These are phyloP conservation scores for Clarireedia paspali DNA, from an alignment of 2,329 filamentous ascomycete species.

Conservation along the genomic window DNA sequence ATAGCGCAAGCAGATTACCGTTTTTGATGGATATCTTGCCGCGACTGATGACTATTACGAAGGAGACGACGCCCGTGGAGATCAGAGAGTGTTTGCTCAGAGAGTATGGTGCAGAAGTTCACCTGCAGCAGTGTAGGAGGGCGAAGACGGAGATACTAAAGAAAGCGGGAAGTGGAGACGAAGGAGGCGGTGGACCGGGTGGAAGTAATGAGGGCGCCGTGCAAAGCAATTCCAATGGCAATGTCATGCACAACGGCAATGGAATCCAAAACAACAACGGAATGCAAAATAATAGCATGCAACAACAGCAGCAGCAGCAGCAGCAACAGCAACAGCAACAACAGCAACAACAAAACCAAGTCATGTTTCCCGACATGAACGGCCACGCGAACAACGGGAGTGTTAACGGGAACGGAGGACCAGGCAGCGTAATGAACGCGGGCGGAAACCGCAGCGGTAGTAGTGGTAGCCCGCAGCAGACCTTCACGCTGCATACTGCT, in stretches of 20 bases:
- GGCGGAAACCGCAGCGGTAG: background rate
- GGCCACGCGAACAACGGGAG: background rate
- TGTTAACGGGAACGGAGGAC: background rate
- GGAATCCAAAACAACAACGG: background rate
- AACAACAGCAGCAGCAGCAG: background rate
- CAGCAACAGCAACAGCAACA: background rate
- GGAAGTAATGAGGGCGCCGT: constrained; percentile 15
- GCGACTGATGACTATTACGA: constrained; percentile 48
- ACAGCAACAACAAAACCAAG: background rate
- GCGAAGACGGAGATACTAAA: constrained; percentile 30
- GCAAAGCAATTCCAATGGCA: background rate
- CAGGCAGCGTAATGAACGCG: background rate
- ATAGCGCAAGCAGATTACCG: constrained; percentile 32
- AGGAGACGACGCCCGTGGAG: constrained; percentile 51
- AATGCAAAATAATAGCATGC: background rate
- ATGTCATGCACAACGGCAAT: background rate
- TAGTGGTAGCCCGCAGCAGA: constrained; percentile 9
- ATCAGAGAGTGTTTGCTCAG: constrained; percentile 48
- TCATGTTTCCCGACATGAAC: constrained; percentile 12
- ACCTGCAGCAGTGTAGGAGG: constrained; percentile 28
- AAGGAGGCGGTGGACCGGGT: background rate
- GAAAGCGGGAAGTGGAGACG: constrained; percentile 13
- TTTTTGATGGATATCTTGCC: constrained; percentile 55
- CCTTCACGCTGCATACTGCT: constrained; percentile 24
- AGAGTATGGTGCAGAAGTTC: constrained; percentile 28